Evolutionary conservation across 352 stramenopile species (phyloP).

Genomic region (Aphanomyces invadans): DNA sequence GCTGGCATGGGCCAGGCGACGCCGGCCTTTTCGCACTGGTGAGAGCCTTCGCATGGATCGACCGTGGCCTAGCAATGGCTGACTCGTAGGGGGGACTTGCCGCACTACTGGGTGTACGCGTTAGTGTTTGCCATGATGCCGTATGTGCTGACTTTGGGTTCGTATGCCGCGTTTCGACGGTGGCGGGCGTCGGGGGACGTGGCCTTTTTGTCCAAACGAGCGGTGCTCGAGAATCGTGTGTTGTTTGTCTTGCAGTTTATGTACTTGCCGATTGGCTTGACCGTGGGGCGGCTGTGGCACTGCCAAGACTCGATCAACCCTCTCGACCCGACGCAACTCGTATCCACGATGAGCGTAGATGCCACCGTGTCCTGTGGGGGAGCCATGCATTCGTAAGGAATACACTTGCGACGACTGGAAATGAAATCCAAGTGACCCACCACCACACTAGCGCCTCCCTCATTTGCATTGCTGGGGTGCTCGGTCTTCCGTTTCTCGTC

Average conservation of each 20-base stretch:
- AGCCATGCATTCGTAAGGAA: neutral
- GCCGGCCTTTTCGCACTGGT: slow-evolving; percentile 11
- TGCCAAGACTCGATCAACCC: slow-evolving; percentile 31
- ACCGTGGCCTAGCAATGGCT: neutral
- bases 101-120: slow-evolving; percentile 54
- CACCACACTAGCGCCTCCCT: neutral
- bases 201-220: neutral
- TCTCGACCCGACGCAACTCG: neutral
- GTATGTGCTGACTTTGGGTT: neutral
- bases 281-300: slow-evolving; percentile 51
- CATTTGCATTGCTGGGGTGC: neutral
- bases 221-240: slow-evolving; percentile 40
- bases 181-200: slow-evolving; percentile 25
- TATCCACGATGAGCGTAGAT: neutral
- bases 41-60: neutral
- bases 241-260: slow-evolving; percentile 41
- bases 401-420: neutral
- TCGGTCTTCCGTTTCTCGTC: slow-evolving; percentile 33
- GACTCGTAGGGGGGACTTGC: slow-evolving; percentile 26
- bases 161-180: neutral
- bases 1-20: slow-evolving; percentile 3
- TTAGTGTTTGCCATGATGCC: slow-evolving; percentile 22
- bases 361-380: neutral
- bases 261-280: slow-evolving; percentile 52
- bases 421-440: neutral